Conservation (phyloP, 106 monocot genomes). For the Cymbidium sinense region DNA sequence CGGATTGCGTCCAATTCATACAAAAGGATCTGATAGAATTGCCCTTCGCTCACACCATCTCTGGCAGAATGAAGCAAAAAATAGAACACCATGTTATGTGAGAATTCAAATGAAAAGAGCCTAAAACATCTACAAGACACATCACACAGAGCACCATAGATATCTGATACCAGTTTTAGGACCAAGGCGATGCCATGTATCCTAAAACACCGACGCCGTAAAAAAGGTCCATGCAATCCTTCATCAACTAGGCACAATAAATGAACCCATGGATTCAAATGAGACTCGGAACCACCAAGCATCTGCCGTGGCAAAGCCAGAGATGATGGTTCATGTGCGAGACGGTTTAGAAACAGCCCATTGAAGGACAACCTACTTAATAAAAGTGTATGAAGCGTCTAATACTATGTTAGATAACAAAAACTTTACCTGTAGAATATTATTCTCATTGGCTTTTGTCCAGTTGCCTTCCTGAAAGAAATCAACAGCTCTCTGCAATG, state of each 20-base stretch:
- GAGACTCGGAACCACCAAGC: no score
- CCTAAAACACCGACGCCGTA: no score
- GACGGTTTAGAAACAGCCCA: no score
- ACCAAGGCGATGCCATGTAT: no score
- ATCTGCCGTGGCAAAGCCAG: no score
- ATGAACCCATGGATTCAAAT: no score
- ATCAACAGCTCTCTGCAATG: conserved; percentile 69
- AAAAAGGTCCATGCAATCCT: no score
- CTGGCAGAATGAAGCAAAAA: conserved; percentile 18
- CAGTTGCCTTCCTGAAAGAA: conserved; percentile 77
- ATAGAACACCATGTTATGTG: background rate
- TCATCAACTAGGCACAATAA: no score
- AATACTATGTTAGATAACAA: background rate
- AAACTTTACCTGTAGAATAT: conserved; percentile 69
- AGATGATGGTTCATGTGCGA: no score
- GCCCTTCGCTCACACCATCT: conserved; percentile 92
- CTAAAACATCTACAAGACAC: background rate
- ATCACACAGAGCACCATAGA: no score
- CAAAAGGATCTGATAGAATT: conserved; percentile 81
- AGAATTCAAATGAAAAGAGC: background rate
- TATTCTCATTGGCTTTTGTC: conserved; percentile 78
- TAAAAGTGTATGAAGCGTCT: background rate
- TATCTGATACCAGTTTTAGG: no score
- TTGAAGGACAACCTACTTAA: no score
- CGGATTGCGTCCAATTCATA: conserved; percentile 94